Conservation (phyloP, 139 green algal species). For the Micractinium sp. region DNA sequence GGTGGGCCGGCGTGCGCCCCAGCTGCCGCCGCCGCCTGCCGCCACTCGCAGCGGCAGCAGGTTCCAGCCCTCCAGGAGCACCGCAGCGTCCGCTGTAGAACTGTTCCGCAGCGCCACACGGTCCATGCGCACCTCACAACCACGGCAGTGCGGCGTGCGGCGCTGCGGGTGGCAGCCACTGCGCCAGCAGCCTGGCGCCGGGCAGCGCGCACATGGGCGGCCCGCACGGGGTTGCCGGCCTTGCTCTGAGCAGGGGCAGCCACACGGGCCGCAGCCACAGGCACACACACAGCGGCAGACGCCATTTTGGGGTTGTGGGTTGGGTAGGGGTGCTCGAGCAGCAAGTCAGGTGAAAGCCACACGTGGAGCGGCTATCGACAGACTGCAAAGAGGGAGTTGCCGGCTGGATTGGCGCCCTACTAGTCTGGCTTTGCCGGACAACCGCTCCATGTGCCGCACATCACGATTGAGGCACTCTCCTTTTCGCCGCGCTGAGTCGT, state of each 20-base stretch:
- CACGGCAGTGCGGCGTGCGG: conserved; percentile 13
- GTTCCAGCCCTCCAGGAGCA: neutral
- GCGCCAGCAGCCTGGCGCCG: neutral
- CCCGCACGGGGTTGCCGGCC: neutral
- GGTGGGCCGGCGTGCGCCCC: neutral
- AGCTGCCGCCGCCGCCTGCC: neutral
- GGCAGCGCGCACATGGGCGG: neutral
- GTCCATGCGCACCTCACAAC: conserved; percentile 5
- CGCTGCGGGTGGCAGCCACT: neutral
- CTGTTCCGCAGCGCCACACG: neutral
- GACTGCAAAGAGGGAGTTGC: neutral
- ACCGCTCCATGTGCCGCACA: too few relatives aligned
- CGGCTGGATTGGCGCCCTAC: too few relatives aligned
- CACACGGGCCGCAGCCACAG: neutral
- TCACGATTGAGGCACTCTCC: too few relatives aligned
- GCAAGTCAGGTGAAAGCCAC: neutral
- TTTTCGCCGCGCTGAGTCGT: too few relatives aligned
- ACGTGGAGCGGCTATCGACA: neutral
- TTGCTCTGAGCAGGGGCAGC: neutral
- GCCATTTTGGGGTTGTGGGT: neutral
- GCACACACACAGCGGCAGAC: neutral
- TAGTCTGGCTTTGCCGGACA: too few relatives aligned
- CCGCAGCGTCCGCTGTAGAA: neutral
- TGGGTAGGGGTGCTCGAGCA: neutral
- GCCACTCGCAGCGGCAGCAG: neutral